Evolutionary conservation across 176 grass and related monocot genomes (phyloP).

Genomic region (Triticum monococcum): DNA sequence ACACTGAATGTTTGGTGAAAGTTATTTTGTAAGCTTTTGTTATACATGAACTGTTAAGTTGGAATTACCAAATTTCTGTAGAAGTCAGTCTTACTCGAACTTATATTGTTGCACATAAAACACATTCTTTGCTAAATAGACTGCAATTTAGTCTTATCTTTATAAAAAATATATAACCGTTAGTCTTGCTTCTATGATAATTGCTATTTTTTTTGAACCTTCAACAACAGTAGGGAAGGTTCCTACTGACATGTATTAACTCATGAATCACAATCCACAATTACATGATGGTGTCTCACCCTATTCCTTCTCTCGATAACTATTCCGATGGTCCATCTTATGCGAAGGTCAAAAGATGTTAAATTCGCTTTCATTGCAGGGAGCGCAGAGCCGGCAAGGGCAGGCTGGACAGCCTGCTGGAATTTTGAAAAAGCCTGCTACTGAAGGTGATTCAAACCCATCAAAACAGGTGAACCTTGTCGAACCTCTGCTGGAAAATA

Average conservation of each 20-base stretch:
- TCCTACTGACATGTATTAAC: too few species aligned
- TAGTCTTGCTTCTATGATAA: not conserved
- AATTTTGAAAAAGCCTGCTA: slow-evolving; percentile 65
- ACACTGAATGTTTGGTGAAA: slow-evolving; percentile 1
- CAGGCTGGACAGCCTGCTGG: slow-evolving; percentile 74
- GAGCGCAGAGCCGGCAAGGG: slow-evolving; percentile 67
- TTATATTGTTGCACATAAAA: not conserved
- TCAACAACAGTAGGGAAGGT: too few species aligned
- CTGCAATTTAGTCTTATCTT: not conserved
- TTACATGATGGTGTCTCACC: too few species aligned
- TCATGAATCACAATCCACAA: too few species aligned
- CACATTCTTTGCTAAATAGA: not conserved
- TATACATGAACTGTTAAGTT: not conserved
- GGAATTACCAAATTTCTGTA: not conserved
- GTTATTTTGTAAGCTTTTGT: not conserved
- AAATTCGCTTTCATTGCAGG: slow-evolving; percentile 33
- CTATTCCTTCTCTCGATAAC: too few species aligned
- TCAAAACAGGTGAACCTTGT: slow-evolving; percentile 71
- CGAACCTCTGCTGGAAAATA: slow-evolving; percentile 65
- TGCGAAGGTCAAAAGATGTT: not conserved
- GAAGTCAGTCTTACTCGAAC: not conserved
- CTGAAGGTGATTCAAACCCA: slow-evolving; percentile 59
- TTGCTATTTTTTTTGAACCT: not conserved
- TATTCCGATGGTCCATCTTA: not conserved
- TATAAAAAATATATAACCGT: not conserved